These are phyloP conservation scores for Centella asiatica DNA, from an alignment of 129 eudicot species.

Conservation along the genomic window DNA sequence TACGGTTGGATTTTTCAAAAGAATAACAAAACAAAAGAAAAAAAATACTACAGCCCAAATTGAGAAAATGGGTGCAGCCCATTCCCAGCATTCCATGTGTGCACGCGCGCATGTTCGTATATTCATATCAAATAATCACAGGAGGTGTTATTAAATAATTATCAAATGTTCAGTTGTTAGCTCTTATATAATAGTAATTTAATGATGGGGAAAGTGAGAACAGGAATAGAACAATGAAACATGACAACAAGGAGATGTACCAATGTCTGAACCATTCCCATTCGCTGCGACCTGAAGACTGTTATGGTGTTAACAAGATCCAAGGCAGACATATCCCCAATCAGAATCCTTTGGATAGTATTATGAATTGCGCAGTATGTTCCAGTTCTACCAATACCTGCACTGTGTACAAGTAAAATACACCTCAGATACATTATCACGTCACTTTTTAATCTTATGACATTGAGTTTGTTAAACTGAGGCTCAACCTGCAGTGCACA, in stretches of 20 bases:
- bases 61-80: too few relatives aligned
- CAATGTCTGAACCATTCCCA: conserved; percentile 90
- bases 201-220: too few relatives aligned
- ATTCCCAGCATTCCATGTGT: too few relatives aligned
- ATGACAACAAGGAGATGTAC: conserved; percentile 29
- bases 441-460: conserved; percentile 4
- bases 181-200: too few relatives aligned
- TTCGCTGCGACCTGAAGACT: conserved; percentile 78
- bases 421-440: conserved; percentile 11
- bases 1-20: too few relatives aligned
- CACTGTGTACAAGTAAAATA: conserved; percentile 42
- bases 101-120: too few relatives aligned
- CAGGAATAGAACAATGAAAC: not conserved
- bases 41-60: too few relatives aligned
- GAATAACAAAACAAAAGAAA: too few relatives aligned
- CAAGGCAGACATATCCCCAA: conserved; percentile 85
- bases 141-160: too few relatives aligned
- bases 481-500: conserved; percentile 91
- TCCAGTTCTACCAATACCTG: conserved; percentile 99
- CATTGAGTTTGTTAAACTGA: not conserved
- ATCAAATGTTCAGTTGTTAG: too few relatives aligned
- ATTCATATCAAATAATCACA: too few relatives aligned
- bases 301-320: conserved; percentile 65
- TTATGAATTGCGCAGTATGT: conserved; percentile 83
- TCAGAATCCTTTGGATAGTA: conserved; percentile 70